A percentile compares a stretch with the other conserved stretches of the same genome.
Conservation (phyloP, 2,329 filamentous ascomycete genomes). For the Blastomyces emzantsi region DNA sequence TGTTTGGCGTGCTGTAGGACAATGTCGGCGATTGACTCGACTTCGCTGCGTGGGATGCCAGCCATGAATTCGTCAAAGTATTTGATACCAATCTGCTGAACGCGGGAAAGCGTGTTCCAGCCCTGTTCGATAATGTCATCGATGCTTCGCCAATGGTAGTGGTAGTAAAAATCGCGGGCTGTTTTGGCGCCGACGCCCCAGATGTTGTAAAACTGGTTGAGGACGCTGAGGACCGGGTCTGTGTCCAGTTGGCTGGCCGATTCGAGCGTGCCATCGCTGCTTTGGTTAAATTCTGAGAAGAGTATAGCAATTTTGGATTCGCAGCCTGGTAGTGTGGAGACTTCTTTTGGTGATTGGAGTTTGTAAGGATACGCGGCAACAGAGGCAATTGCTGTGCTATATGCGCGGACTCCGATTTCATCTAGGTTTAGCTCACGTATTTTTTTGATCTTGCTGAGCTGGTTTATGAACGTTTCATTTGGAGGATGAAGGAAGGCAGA, state of each 20-base stretch:
- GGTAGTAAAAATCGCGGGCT: slow-evolving; percentile 69
- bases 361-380: slow-evolving; percentile 68
- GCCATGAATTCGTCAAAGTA: slow-evolving; percentile 77
- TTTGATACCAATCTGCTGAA: slow-evolving; percentile 90
- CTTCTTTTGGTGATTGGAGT: slow-evolving; percentile 38
- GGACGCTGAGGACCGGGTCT: slow-evolving; percentile 54
- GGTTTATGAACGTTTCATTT: slow-evolving; percentile 65
- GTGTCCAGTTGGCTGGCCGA: slow-evolving; percentile 56
- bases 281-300: slow-evolving; percentile 64
- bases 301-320: slow-evolving; percentile 68
- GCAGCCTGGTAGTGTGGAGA: slow-evolving; percentile 62
- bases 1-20: slow-evolving; percentile 59
- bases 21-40: slow-evolving; percentile 56
- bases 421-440: slow-evolving; percentile 64
- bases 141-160: slow-evolving; percentile 67
- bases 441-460: slow-evolving; percentile 65
- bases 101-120: slow-evolving; percentile 64
- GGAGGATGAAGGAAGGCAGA: slow-evolving; percentile 59
- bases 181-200: slow-evolving; percentile 86
- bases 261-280: slow-evolving; percentile 46
- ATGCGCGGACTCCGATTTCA: slow-evolving; percentile 71
- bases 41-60: slow-evolving; percentile 64
- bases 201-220: slow-evolving; percentile 69
- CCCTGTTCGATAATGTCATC: slow-evolving; percentile 79
- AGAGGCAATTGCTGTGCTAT: slow-evolving; percentile 76